Base-by-base conservation (phyloP, 148 eudicot genomes). In the Camellia granthamiana region DNA sequence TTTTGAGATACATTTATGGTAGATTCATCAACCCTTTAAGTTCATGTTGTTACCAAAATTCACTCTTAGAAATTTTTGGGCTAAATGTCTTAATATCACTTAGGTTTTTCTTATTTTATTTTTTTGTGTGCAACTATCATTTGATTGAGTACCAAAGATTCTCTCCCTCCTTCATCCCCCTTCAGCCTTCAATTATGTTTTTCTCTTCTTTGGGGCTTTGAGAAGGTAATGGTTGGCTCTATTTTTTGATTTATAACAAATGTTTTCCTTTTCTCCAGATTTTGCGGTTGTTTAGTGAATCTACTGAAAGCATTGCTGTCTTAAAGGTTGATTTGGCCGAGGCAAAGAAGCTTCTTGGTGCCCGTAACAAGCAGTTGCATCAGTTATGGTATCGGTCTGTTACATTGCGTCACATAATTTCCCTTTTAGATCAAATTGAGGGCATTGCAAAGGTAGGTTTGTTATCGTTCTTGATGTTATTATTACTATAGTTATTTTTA, bases 301-400 rank as follows among this genome's bases (percentile, higher is more conserved):
- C 99, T 82, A 86, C 97, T 56, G 91, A 91, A 80, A 90, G 93
- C 77, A 87, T 96, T 81, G 92, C 89, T 14, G 90, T 82, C 51
- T 80, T 96, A 80, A 96, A 91, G 87, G 84, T 83, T 78, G 98
- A 96, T 87, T 88, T 96, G 83, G 88, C 91, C 42, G 97, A 92
- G 77, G 95, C 98, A 77, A 96, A 96, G 87, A 91, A 84, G 79
- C 89, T 89, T 78, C 90, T 96, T 77, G 95, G 98, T 81, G 89
- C 95, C 72, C 93, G 97, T 79, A 96, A 91, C 85, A 94, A 90
- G 87, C 99, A 96, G 88, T 86, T 96, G 87, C 98, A 96, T 82
- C 99, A 96, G 87, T 87, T 96, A 76, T 94, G 98, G 97, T 96
- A 92, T 86, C 92, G 99, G 43, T 96, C 99, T 7, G 98, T 96